These are phyloP conservation scores for Galeopsis tetrahit DNA, from an alignment of 257 asterid genomes.

Conservation along the genomic window DNA sequence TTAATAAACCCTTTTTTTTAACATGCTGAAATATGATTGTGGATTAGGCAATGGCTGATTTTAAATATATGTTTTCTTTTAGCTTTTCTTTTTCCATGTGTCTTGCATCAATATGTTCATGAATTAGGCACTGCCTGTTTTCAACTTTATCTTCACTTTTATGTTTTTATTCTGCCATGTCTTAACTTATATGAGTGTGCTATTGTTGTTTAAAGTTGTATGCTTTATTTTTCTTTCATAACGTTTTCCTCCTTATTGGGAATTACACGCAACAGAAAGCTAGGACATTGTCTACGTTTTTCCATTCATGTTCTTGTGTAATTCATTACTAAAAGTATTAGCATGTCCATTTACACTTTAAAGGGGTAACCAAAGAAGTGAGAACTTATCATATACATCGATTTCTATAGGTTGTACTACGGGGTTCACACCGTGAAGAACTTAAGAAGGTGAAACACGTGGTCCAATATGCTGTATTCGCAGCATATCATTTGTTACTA, in stretches of 20 bases:
- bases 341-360: neutral
- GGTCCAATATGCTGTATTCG: conserved; percentile 84
- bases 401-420: conserved; percentile 70
- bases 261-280: neutral
- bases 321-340: conserved; percentile 2
- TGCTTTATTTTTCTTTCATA: neutral
- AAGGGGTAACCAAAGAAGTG: neutral
- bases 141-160: neutral
- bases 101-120: neutral
- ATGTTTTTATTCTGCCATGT: neutral
- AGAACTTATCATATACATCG: conserved; percentile 28
- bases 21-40: no score
- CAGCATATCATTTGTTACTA: conserved; percentile 88
- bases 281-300: neutral
- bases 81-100: neutral
- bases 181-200: neutral
- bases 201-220: neutral
- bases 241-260: neutral
- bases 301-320: neutral
- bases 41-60: conserved; percentile 3
- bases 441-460: conserved; percentile 87
- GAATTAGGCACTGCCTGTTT: conserved; percentile 4
- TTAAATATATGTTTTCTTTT: neutral
- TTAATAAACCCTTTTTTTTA: no score
- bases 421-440: conserved; percentile 75